Conservation (phyloP, 1,139 yeast species). For the Magnusiomyces fungicola region DNA sequence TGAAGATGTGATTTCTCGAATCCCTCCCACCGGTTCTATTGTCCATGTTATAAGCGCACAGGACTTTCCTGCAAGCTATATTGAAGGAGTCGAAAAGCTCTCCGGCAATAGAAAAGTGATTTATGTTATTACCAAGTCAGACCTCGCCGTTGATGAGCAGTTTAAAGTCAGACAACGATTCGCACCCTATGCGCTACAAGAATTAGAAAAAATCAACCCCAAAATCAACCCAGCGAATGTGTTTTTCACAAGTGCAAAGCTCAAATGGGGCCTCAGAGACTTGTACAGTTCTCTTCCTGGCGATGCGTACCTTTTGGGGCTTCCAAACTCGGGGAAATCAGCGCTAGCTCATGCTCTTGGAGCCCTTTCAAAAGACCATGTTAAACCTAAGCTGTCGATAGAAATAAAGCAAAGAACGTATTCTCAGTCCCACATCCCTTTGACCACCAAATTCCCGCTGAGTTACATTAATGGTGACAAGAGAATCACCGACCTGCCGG, state of each 20-base stretch:
- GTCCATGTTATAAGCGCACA: slow-evolving; percentile 56
- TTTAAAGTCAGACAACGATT: slow-evolving; percentile 36
- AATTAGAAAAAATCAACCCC: slow-evolving; percentile 34
- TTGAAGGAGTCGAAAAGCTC: slow-evolving; percentile 35
- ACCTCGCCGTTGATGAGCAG: slow-evolving; percentile 40
- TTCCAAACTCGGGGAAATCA: slow-evolving; percentile 73
- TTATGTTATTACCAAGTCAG: slow-evolving; percentile 54
- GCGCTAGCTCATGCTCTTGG: slow-evolving; percentile 49
- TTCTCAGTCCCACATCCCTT: slow-evolving; percentile 43
- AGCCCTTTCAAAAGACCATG: slow-evolving; percentile 24
- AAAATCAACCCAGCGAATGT: slow-evolving; percentile 43
- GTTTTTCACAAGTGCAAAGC: slow-evolving; percentile 39
- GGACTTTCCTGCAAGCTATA: slow-evolving; percentile 63
- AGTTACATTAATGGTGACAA: slow-evolving; percentile 33
- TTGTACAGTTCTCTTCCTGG: slow-evolving; percentile 35
- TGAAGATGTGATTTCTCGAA: slow-evolving; percentile 29
- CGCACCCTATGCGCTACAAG: slow-evolving; percentile 40
- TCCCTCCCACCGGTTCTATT: slow-evolving; percentile 46
- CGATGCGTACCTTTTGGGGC: slow-evolving; percentile 57
- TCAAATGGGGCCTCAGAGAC: slow-evolving; percentile 45
- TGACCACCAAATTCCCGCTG: slow-evolving; percentile 46
- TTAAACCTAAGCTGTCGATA: slow-evolving; percentile 8
- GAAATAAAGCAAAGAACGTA: slow-evolving; percentile 18
- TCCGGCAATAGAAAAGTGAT: slow-evolving; percentile 36
- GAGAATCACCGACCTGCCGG: slow-evolving; percentile 49